Percentiles rank a stretch among this genome's conserved stretches.
These are phyloP conservation scores for Cicer cuneatum DNA, from an alignment of 306 rosid species.

Conservation along the genomic window DNA sequence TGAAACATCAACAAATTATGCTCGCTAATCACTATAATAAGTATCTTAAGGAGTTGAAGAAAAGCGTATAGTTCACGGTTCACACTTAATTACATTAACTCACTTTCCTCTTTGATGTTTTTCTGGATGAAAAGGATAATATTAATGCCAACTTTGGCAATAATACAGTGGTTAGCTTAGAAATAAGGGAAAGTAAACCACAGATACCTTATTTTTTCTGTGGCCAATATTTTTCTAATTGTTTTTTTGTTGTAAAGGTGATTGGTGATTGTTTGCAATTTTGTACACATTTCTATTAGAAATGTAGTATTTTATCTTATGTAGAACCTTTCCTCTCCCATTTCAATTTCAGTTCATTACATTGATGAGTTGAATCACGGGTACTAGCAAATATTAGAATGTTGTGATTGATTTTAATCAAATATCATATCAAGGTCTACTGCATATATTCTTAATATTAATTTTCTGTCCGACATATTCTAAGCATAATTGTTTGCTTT, in stretches of 20 bases:
- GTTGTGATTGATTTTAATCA: conserved; percentile 12
- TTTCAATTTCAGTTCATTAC: conserved; percentile 19
- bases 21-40: not conserved
- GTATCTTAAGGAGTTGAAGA: not conserved
- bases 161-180: not conserved
- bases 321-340: not conserved
- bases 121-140: conserved; percentile 1
- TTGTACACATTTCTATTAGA: not conserved
- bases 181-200: not conserved
- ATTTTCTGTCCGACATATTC: conserved; percentile 27
- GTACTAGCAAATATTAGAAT: not conserved
- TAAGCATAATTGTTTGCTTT: conserved; percentile 27
- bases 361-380: conserved; percentile 22
- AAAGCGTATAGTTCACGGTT: not conserved
- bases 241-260: not conserved
- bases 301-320: not conserved
- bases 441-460: conserved; percentile 16
- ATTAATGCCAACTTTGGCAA: not conserved
- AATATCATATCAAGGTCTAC: conserved; percentile 22
- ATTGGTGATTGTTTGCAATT: not conserved
- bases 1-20: not conserved
- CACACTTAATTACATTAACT: not conserved
- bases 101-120: not conserved
- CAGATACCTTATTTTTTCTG: not conserved
- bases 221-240: not conserved